These are phyloP conservation scores for Psidium guajava DNA, from an alignment of 345 rosid species.

Conservation along the genomic window DNA sequence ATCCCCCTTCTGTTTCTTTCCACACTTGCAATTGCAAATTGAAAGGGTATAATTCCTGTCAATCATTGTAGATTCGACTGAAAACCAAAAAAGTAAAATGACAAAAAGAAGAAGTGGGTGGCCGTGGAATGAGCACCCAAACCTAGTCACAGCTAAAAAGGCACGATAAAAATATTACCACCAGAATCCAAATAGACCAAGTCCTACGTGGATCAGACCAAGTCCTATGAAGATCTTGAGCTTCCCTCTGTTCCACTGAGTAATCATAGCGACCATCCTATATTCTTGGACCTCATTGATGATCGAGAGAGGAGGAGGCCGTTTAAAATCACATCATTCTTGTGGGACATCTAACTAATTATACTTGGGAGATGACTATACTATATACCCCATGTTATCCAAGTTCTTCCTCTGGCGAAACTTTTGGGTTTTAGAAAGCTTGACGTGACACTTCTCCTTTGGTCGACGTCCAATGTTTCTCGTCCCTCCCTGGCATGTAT, in stretches of 20 bases:
- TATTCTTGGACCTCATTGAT: background rate
- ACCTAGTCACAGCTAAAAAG: background rate
- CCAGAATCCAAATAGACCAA: background rate
- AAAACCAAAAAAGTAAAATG: background rate
- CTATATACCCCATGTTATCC: background rate
- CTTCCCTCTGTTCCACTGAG: background rate
- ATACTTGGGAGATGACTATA: background rate
- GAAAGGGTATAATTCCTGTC: background rate
- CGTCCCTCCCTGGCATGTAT: background rate
- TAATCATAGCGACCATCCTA: background rate
- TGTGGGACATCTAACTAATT: background rate
- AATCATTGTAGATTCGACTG: background rate
- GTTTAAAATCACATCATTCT: background rate
- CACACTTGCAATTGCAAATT: background rate
- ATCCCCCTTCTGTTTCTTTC: background rate
- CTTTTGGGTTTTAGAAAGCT: background rate
- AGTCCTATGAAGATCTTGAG: background rate
- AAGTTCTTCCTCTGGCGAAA: background rate
- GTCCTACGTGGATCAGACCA: no score
- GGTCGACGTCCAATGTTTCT: background rate
- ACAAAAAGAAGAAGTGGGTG: background rate
- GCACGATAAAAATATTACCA: background rate
- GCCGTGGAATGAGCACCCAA: background rate
- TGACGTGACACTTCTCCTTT: background rate
- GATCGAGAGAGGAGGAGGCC: background rate